Percentiles rank a stretch among this genome's conserved stretches.
Evolutionary conservation across 768 basidiomycete species (phyloP).

Genomic region (Leccinum boreale): DNA sequence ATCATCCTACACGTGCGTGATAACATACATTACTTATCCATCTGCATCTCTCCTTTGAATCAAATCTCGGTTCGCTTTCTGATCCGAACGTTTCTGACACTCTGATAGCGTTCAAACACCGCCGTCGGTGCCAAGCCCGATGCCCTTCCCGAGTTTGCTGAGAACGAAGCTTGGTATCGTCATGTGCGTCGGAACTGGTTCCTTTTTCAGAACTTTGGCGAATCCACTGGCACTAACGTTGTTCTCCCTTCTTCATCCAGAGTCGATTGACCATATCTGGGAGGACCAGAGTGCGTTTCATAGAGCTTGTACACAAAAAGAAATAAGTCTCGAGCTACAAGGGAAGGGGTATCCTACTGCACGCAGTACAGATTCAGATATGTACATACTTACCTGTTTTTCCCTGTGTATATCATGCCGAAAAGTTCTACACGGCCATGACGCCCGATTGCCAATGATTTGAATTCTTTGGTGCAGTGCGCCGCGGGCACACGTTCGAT

Average conservation of each 20-base stretch:
- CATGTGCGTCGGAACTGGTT: constrained; percentile 20
- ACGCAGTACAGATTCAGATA: not conserved
- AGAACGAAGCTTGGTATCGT: constrained; percentile 36
- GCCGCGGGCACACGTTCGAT: too few relatives aligned
- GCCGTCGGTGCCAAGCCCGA: constrained; percentile 26
- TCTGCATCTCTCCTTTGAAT: too few relatives aligned
- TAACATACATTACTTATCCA: constrained; percentile 13
- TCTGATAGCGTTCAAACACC: constrained; percentile 25
- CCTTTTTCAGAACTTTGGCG: not conserved
- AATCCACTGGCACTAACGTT: not conserved
- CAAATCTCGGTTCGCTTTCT: too few relatives aligned
- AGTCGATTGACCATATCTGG: constrained; percentile 14
- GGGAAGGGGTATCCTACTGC: not conserved
- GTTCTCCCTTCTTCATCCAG: not conserved
- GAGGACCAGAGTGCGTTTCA: constrained; percentile 25
- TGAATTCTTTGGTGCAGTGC: too few relatives aligned
- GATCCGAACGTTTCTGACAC: not conserved
- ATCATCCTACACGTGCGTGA: constrained; percentile 38
- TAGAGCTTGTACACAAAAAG: constrained; percentile 18
- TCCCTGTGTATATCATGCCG: too few relatives aligned
- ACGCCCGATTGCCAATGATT: too few relatives aligned
- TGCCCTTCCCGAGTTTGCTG: constrained; percentile 34
- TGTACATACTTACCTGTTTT: too few relatives aligned
- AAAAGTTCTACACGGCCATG: too few relatives aligned
- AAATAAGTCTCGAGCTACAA: not conserved